These are phyloP conservation scores for Monilinia fructicola DNA, from an alignment of 2,329 filamentous ascomycete genomes.

Conservation along the genomic window DNA sequence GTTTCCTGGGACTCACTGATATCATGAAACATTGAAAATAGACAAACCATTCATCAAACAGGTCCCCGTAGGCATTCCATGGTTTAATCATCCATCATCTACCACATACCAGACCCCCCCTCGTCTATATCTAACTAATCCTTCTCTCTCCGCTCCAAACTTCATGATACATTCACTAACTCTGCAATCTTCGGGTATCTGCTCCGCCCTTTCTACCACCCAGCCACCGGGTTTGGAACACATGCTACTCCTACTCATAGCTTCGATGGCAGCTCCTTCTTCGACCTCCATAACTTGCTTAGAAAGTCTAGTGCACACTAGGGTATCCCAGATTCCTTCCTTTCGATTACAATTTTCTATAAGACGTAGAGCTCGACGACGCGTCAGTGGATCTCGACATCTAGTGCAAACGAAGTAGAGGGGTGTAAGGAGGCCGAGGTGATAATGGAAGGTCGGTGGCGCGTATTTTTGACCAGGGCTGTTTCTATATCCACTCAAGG, in stretches of 20 bases:
- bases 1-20: too few relatives aligned
- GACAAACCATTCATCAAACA: neutral
- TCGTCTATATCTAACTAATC: neutral
- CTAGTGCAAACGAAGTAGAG: conserved; percentile 6
- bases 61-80: neutral
- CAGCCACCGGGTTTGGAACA: neutral
- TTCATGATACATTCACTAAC: conserved; percentile 4
- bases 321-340: conserved; percentile 16
- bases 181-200: conserved; percentile 7
- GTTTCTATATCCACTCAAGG: neutral
- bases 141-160: neutral
- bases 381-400: conserved; percentile 8
- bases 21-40: too few relatives aligned
- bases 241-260: neutral
- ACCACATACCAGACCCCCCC: neutral
- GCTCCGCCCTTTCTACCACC: neutral
- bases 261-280: conserved; percentile 12
- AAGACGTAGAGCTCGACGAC: conserved; percentile 8
- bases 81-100: neutral
- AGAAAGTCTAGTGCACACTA: neutral
- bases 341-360: conserved; percentile 3
- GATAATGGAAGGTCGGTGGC: conserved; percentile 2
- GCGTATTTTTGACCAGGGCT: neutral
- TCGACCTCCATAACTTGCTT: conserved; percentile 8
- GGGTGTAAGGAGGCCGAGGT: conserved; percentile 11